Evolutionary conservation across 495 filamentous ascomycete genomes (phyloP).

Genomic region (Alectoria sarmentosa): DNA sequence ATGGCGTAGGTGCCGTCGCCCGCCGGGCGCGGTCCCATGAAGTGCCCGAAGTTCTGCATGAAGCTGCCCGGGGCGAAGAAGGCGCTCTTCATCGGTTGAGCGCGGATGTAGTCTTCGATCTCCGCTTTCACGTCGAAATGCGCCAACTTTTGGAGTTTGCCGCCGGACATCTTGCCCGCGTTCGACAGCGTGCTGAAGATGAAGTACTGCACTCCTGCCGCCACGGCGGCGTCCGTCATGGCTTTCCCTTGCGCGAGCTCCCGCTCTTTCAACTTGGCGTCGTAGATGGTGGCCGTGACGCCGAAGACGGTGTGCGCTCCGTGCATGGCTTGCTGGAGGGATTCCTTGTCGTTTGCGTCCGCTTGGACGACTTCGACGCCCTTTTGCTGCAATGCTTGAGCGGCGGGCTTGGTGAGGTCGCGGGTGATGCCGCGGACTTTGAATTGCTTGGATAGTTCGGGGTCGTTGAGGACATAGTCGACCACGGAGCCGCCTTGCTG

Average conservation of each 20-base stretch:
- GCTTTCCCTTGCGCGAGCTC: slow-evolving; percentile 50
- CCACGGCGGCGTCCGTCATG: slow-evolving; percentile 41
- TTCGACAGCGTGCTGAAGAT: slow-evolving; percentile 36
- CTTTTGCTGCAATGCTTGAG: slow-evolving; percentile 31
- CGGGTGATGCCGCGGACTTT: slow-evolving; percentile 51
- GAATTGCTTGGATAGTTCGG: slow-evolving; percentile 38
- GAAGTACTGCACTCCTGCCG: slow-evolving; percentile 39
- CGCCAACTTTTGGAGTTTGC: slow-evolving; percentile 26
- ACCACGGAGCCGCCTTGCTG: slow-evolving; percentile 54
- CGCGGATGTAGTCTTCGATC: slow-evolving; percentile 41
- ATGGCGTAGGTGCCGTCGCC: slow-evolving; percentile 28
- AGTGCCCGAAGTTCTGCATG: slow-evolving; percentile 42
- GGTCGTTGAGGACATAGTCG: slow-evolving; percentile 39
- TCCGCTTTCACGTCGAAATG: slow-evolving; percentile 41
- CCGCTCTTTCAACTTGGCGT: slow-evolving; percentile 31
- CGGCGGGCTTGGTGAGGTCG: slow-evolving; percentile 39
- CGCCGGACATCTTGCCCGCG: slow-evolving; percentile 22
- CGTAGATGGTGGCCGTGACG: slow-evolving; percentile 36
- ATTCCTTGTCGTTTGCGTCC: slow-evolving; percentile 37
- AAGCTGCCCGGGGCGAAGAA: slow-evolving; percentile 41
- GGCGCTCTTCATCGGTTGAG: slow-evolving; percentile 36
- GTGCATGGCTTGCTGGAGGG: slow-evolving; percentile 40
- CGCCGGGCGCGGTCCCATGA: slow-evolving; percentile 19
- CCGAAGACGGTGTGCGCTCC: slow-evolving; percentile 44
- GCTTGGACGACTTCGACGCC: slow-evolving; percentile 45